A percentile compares a stretch with the other conserved stretches of the same genome.
phyloP scores from a whole-genome alignment of 2,329 filamentous ascomycete species.

The Aspergillus aculeatus region DNA sequence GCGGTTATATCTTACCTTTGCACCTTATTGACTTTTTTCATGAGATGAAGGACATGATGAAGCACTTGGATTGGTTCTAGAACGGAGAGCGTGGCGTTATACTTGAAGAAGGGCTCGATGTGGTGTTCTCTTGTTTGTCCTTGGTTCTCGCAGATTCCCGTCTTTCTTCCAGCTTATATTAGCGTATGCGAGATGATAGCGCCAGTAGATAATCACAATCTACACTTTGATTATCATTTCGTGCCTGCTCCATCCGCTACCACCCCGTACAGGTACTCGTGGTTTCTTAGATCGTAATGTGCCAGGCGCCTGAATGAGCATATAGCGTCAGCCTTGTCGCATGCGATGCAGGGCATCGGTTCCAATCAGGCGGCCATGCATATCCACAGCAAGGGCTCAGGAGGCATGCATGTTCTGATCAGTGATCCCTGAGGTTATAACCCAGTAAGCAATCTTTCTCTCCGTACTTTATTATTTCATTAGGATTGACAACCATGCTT shows the following conservation, averaged over 20 bases:
- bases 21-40: not conserved
- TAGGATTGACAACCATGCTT: too few species aligned
- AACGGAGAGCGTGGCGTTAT: slow-evolving; percentile 25
- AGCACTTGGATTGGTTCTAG: slow-evolving; percentile 29
- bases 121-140: not conserved
- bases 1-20: not conserved
- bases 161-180: slow-evolving; percentile 1
- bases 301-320: not conserved
- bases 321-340: not conserved
- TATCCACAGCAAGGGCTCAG: not conserved
- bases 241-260: not conserved
- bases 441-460: too few species aligned
- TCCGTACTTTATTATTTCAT: too few species aligned
- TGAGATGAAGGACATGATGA: slow-evolving; percentile 23
- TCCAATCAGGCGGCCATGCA: not conserved
- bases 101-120: slow-evolving; percentile 5
- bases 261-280: not conserved
- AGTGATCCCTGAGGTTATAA: too few species aligned
- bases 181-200: not conserved
- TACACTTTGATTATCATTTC: not conserved
- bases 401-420: not conserved
- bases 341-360: not conserved
- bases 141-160: not conserved
- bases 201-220: not conserved
- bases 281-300: not conserved